A percentile compares a stretch with the other conserved stretches of the same genome.
Evolutionary conservation across 768 basidiomycete genomes (phyloP).

Genomic region (Hydnum rufescens): DNA sequence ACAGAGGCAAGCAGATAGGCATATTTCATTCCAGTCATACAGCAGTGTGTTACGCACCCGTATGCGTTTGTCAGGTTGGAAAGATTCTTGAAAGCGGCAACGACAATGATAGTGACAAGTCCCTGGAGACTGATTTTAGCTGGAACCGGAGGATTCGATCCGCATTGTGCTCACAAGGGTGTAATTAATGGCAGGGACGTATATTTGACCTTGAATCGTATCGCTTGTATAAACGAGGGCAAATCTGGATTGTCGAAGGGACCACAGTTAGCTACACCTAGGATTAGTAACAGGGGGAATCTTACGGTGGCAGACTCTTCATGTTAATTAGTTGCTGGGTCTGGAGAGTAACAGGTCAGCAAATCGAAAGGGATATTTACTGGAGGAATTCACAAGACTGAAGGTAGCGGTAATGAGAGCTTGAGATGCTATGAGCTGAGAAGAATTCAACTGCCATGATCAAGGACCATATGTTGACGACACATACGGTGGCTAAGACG

Average conservation of each 20-base stretch:
- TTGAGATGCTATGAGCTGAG: conserved; percentile 39
- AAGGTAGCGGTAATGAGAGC: conserved; percentile 51
- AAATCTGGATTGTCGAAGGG: conserved; percentile 15
- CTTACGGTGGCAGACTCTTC: conserved; percentile 33
- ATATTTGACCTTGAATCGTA: conserved; percentile 41
- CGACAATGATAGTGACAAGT: conserved; percentile 32
- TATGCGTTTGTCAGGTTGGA: conserved; percentile 37
- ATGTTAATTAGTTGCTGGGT: conserved; percentile 46
- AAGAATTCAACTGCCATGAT: not conserved
- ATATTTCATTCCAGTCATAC: not conserved
- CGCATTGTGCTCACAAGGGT: conserved; percentile 15
- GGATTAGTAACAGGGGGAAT: conserved; percentile 6
- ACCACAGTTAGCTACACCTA: not conserved
- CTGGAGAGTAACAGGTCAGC: conserved; percentile 17
- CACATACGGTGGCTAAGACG: conserved; percentile 38
- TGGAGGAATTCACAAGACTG: conserved; percentile 11
- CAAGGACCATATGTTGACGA: conserved; percentile 3
- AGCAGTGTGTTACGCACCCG: not conserved
- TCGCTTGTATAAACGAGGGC: conserved; percentile 42
- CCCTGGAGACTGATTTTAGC: conserved; percentile 17
- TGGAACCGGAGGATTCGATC: not conserved
- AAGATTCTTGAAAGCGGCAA: conserved; percentile 36
- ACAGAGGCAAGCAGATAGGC: conserved; percentile 13
- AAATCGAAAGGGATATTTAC: conserved; percentile 12
- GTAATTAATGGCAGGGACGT: conserved; percentile 46